A percentile compares a stretch with the other conserved stretches of the same genome.
Conservation (phyloP, 148 eudicot species). For the Chenopodium suecicum region DNA sequence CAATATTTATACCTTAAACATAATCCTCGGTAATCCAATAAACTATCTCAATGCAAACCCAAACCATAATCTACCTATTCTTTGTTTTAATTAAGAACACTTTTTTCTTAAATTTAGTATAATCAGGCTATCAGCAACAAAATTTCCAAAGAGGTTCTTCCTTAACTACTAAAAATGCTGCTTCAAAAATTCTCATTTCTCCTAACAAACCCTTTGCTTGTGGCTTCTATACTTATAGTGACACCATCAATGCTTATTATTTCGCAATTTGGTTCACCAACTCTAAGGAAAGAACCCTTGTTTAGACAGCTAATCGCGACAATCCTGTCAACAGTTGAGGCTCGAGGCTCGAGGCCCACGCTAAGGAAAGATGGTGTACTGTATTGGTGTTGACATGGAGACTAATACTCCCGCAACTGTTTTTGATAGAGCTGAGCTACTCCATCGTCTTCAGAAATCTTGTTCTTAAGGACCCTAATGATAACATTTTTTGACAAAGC, state of each 20-base stretch:
- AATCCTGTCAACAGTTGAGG: slow-evolving; percentile 41
- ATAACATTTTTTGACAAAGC: too few relatives aligned
- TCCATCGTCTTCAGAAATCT: slow-evolving; percentile 52
- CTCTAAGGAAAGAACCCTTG: background rate
- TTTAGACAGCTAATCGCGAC: slow-evolving; percentile 60
- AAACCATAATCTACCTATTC: slow-evolving; percentile 32
- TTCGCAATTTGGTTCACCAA: too few relatives aligned
- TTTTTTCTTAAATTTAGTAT: slow-evolving; percentile 13
- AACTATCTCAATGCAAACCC: background rate
- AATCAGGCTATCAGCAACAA: too few relatives aligned
- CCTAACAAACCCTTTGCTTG: too few relatives aligned
- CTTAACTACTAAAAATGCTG: too few relatives aligned
- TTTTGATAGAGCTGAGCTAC: slow-evolving; percentile 44
- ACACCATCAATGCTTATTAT: too few relatives aligned
- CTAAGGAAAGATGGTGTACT: slow-evolving; percentile 33
- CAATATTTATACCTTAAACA: too few relatives aligned
- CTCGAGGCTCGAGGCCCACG: slow-evolving; percentile 36
- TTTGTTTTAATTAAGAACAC: slow-evolving; percentile 43
- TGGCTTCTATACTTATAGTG: too few relatives aligned
- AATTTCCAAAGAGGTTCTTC: too few relatives aligned
- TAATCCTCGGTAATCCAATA: background rate
- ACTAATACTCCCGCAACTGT: slow-evolving; percentile 61
- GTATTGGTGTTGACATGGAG: slow-evolving; percentile 54
- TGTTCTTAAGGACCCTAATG: background rate
- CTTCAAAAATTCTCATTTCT: too few relatives aligned